A percentile compares a stretch with the other conserved stretches of the same genome.
These are phyloP conservation scores for Silybum marianum DNA, from an alignment of 129 eudicot genomes.

Conservation along the genomic window DNA sequence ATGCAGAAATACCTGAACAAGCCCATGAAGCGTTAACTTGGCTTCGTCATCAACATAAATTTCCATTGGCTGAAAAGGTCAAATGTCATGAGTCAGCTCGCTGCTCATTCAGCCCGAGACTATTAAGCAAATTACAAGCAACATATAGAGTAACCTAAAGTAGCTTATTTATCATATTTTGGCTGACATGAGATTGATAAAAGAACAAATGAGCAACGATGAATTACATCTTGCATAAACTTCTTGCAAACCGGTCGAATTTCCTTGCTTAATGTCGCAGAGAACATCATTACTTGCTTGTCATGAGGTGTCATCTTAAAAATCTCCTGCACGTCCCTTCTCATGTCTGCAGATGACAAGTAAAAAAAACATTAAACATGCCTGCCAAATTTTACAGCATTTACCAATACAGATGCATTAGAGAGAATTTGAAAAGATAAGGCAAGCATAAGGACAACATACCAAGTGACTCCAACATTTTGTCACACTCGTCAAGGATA, in stretches of 20 bases:
- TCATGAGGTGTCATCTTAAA: conserved; percentile 97
- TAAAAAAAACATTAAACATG: background rate
- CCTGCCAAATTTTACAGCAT: background rate
- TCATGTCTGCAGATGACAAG: conserved; percentile 61
- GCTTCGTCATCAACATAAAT: conserved; percentile 96
- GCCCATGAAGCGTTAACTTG: conserved; percentile 92
- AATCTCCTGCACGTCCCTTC: conserved; percentile 95
- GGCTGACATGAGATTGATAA: background rate
- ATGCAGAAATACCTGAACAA: conserved; percentile 69
- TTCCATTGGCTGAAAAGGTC: conserved; percentile 90
- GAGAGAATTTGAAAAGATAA: background rate
- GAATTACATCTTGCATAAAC: conserved; percentile 97
- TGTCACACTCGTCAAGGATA: conserved; percentile 94
- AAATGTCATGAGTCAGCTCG: conserved; percentile 3
- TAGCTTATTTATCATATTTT: background rate
- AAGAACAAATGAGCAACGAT: conserved; percentile 20
- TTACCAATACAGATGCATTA: background rate
- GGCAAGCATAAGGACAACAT: conserved; percentile 12
- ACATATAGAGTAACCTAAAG: background rate
- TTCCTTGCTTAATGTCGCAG: conserved; percentile 96
- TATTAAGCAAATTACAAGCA: conserved; percentile 18
- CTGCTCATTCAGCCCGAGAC: background rate
- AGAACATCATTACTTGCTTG: conserved; percentile 99
- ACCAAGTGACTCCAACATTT: conserved; percentile 99
- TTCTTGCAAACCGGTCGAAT: conserved; percentile 99